Conservation (phyloP, 164 flowering plant genomes). For the Magnolia sinica region DNA sequence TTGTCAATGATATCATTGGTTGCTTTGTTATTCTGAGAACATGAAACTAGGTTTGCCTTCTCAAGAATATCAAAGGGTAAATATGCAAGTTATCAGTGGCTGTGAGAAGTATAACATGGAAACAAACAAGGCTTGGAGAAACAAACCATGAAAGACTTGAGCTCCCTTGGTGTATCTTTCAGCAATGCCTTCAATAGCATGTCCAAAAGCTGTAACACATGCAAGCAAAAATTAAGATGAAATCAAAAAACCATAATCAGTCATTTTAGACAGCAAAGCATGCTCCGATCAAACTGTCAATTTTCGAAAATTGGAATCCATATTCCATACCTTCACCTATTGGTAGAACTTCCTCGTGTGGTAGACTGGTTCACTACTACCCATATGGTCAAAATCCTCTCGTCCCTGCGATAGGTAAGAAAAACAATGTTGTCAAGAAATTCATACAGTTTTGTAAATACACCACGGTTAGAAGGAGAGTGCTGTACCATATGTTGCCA, state of each 20-base stretch:
- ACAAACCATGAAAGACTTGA: not conserved
- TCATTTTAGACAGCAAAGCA: not conserved
- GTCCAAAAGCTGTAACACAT: not conserved
- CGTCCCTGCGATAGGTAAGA: conserved; percentile 14
- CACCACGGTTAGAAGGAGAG: not conserved
- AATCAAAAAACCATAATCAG: too few species aligned
- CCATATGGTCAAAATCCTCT: conserved; percentile 7
- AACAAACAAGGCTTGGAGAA: not conserved
- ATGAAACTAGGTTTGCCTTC: too few species aligned
- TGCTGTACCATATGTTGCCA: conserved; percentile 58
- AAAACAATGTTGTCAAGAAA: not conserved
- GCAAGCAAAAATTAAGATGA: not conserved
- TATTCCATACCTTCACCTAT: conserved; percentile 7
- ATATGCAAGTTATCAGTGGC: too few species aligned
- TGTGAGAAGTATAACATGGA: not conserved
- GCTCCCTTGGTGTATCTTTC: not conserved
- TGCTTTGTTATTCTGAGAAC: too few species aligned
- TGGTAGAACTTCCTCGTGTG: conserved; percentile 9
- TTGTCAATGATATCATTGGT: too few species aligned
- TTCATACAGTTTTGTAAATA: not conserved
- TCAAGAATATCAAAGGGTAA: too few species aligned
- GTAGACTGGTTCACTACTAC: conserved; percentile 3
- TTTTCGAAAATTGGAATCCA: not conserved
- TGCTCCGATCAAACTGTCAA: not conserved
- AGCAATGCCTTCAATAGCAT: not conserved